Conservation (phyloP, 371 early-diverging fungal species). For the Mucor velutinosus region DNA sequence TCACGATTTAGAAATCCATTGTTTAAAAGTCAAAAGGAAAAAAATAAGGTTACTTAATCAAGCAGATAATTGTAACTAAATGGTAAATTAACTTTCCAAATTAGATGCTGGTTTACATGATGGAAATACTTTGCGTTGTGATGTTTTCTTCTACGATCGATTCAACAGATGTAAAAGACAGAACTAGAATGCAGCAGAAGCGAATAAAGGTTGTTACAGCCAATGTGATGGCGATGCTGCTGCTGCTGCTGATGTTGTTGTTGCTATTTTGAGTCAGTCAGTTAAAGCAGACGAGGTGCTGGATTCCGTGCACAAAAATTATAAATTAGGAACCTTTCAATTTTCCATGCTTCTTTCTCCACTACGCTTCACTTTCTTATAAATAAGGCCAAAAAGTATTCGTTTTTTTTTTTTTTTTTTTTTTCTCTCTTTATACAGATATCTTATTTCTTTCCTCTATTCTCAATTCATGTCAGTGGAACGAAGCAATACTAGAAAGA, state of each 20-base stretch:
- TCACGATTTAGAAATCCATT: constrained; percentile 3
- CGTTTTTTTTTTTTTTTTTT: neutral
- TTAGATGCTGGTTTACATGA: constrained; percentile 8
- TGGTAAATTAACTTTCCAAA: neutral
- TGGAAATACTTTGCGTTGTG: neutral
- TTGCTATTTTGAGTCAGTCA: neutral
- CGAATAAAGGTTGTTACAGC: neutral
- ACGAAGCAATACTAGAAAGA: neutral
- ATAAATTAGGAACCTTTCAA: neutral
- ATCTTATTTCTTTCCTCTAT: neutral
- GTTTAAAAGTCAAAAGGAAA: constrained; percentile 8
- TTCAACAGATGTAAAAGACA: neutral
- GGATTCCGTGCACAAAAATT: neutral
- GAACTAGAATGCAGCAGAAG: neutral
- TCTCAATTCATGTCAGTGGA: neutral
- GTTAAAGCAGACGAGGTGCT: no score
- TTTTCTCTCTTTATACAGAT: neutral
- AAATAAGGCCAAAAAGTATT: neutral
- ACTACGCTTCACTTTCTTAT: neutral
- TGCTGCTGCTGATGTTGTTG: neutral
- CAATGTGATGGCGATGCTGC: neutral
- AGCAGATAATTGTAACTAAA: neutral
- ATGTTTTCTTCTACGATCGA: constrained; percentile 2
- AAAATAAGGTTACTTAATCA: constrained; percentile 2
- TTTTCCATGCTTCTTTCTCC: neutral